Evolutionary conservation across 352 stramenopile genomes (phyloP).

Genomic region (Globisporangium rhizosaccharum): DNA sequence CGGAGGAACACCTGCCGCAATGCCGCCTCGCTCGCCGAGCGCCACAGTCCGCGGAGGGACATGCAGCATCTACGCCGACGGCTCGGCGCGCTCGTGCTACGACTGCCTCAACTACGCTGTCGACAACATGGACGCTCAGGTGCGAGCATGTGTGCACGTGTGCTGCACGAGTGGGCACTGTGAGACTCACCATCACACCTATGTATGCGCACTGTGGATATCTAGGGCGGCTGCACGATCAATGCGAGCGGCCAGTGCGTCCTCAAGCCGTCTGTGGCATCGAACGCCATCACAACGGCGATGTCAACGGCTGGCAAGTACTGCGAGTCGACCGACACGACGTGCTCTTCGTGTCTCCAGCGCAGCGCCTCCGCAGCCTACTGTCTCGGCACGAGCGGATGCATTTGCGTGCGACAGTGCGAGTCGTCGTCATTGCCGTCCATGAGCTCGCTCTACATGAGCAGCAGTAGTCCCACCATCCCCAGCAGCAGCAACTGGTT

Average conservation of each 20-base stretch:
- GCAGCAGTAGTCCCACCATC: too few species aligned
- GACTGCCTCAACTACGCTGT: constrained; percentile 62
- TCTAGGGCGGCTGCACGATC: not conserved
- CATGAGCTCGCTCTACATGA: too few species aligned
- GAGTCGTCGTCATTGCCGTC: constrained; percentile 9
- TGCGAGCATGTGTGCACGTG: not conserved
- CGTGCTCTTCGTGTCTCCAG: constrained; percentile 41
- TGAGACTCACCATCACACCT: not conserved
- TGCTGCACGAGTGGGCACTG: too few species aligned
- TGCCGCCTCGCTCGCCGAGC: too few species aligned
- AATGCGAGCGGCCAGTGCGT: not conserved
- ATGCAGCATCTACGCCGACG: constrained; percentile 54
- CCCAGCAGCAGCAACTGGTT: too few species aligned
- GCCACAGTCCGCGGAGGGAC: not conserved
- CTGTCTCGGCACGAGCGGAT: constrained; percentile 43
- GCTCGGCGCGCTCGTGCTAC: constrained; percentile 54
- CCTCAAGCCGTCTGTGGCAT: constrained; percentile 24
- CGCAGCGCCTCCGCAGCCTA: constrained; percentile 23
- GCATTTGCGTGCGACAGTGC: constrained; percentile 61
- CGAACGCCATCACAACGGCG: constrained; percentile 55
- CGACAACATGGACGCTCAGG: constrained; percentile 8
- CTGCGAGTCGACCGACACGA: constrained; percentile 44
- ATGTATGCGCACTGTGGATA: not conserved
- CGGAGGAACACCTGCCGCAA: too few species aligned
- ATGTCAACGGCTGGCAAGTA: constrained; percentile 54